Base-by-base conservation (phyloP, 2,329 filamentous ascomycete species). In the Cordyceps militaris region DNA sequence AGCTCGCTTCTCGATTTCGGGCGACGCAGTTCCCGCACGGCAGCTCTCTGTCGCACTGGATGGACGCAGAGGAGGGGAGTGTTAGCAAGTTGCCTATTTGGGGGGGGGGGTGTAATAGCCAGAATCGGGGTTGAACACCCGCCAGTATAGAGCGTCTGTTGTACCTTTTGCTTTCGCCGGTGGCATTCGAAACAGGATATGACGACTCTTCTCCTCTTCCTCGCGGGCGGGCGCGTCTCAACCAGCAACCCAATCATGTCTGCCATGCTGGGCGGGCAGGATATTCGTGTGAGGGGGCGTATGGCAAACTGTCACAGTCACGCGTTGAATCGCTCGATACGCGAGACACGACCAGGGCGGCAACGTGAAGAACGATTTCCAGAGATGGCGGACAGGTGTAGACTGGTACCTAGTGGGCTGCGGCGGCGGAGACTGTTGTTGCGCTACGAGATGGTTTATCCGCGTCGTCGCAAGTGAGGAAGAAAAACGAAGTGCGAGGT, bases 161-260 rank as follows among this genome's bases (percentile, higher is more conserved):
- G 48, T 46, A 79, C 79, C 75, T 83, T 83, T 66, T 84, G 81
- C 66, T 86, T 86, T 60, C 83, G 76, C 60, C 83, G 74, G 68
- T 86, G 83, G 63, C 83, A 86, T 66, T 86, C 83, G 11, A 78
- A 82, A 63, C 83, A 86, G 8, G 81, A 85, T 58, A 86, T 82
- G 46, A 85, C 81, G 43, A 82, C 74, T 40, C 83, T 76, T 64
- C 80, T 77, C 62, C 83, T 75, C 69, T 85, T 85, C 57, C 79
- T 76, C 4, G 77, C 75, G 19, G 77, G 75, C 42, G 69, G 72
- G 26, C 60, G 61, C 30, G 56, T 26, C 38, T 58, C 51, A 10
- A 50, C 54, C 47, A 48, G 44, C 6, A 54, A 30, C 14, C 54
- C 57, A 47, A 61, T 47, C 50, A 54, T 42, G 48, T 64, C 63